Percentiles rank a stretch among this genome's conserved stretches.
Conservation (phyloP, 257 asterid genomes). For the Solanum lignicaule region DNA sequence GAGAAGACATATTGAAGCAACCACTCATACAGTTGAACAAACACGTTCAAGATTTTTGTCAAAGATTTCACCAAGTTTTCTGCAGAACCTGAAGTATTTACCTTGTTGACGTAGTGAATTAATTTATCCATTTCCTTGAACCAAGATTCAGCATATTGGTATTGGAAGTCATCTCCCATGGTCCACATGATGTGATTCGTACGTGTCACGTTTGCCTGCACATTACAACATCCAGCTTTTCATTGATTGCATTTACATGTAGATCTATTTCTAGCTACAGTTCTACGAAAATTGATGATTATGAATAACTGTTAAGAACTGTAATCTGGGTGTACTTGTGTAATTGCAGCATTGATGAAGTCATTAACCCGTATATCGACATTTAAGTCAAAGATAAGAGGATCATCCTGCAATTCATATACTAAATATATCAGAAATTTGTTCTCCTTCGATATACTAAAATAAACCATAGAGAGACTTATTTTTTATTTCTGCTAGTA, state of each 20-base stretch:
- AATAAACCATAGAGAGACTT: not conserved
- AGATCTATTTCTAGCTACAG: not conserved
- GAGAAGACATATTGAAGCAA: not conserved
- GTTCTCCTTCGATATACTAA: not conserved
- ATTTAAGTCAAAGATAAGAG: slow-evolving; percentile 52
- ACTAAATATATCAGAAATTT: not conserved
- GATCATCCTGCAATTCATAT: slow-evolving; percentile 57
- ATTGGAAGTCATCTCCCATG: slow-evolving; percentile 86
- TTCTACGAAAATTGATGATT: not conserved
- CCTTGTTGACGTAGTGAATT: slow-evolving; percentile 82
- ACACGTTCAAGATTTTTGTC: not conserved
- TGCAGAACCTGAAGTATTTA: slow-evolving; percentile 1
- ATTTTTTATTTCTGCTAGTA: slow-evolving; percentile 7
- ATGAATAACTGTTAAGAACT: not conserved
- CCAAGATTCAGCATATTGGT: slow-evolving; percentile 85
- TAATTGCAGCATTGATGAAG: slow-evolving; percentile 58
- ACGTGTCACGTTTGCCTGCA: slow-evolving; percentile 75
- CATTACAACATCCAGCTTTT: not conserved
- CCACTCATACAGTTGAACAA: not conserved
- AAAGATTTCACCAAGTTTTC: not conserved
- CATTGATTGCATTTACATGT: not conserved
- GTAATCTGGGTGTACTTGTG: slow-evolving; percentile 33
- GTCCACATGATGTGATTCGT: slow-evolving; percentile 93
- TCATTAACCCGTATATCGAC: slow-evolving; percentile 58
- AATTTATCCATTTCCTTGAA: slow-evolving; percentile 93